Percentiles rank a stretch among this genome's conserved stretches.
Evolutionary conservation across 2,329 filamentous ascomycete genomes (phyloP).

Genomic region (Pseudocercospora vitis): DNA sequence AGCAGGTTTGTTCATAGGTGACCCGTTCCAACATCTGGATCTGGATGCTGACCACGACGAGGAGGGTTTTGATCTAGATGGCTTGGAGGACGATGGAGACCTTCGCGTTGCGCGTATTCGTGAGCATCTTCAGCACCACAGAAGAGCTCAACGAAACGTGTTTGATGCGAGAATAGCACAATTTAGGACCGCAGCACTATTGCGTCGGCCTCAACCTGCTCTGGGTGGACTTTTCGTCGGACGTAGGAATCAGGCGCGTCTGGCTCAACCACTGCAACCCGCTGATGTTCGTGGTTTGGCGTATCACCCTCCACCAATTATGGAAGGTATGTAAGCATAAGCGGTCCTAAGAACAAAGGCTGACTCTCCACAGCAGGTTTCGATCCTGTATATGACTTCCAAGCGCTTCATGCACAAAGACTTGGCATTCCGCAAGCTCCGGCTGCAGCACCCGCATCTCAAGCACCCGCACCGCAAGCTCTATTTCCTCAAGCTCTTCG

Average conservation of each 20-base stretch:
- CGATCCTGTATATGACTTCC: not conserved
- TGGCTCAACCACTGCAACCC: conserved; percentile 13
- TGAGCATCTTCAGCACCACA: not conserved
- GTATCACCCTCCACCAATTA: conserved; percentile 10
- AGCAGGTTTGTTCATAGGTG: conserved; percentile 1
- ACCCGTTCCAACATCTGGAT: not conserved
- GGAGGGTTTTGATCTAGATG: conserved; percentile 4
- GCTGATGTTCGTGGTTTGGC: conserved; percentile 13
- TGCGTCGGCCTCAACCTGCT: conserved; percentile 3
- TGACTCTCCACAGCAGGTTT: not conserved
- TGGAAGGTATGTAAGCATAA: conserved; percentile 1
- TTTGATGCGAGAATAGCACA: no score
- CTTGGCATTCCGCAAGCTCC: not conserved
- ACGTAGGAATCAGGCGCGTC: conserved; percentile 9
- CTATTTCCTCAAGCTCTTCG: no score
- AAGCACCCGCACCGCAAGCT: no score
- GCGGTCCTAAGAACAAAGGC: not conserved
- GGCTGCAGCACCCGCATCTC: not conserved
- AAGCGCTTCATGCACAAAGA: not conserved
- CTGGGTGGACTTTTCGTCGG: conserved; percentile 15
- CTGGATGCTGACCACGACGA: conserved; percentile 19
- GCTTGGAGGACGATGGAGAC: not conserved
- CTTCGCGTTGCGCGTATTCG: not conserved
- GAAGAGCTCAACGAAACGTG: not conserved
- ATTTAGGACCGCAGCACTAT: no score